Conservation (phyloP, 140 eudicot species). For the Flaveria floridana region DNA sequence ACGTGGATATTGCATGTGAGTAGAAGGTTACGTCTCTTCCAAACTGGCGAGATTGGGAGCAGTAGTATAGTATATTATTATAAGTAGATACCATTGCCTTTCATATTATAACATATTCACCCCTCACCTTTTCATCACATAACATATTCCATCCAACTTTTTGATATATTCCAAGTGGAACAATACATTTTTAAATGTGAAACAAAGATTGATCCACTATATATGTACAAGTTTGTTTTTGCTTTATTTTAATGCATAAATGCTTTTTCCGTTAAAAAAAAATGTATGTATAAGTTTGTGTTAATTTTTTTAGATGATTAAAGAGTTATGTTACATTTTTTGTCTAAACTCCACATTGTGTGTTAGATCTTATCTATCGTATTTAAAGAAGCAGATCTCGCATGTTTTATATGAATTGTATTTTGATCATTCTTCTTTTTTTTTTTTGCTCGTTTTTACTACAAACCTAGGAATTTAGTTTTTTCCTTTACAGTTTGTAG, state of each 20-base stretch:
- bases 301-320: not conserved
- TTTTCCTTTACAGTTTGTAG: not conserved
- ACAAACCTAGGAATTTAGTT: too few relatives aligned
- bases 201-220: not conserved
- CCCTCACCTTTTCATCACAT: conserved; percentile 25
- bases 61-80: conserved; percentile 22
- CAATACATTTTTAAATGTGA: not conserved
- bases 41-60: conserved; percentile 29
- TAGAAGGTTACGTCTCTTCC: conserved; percentile 48
- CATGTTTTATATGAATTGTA: not conserved
- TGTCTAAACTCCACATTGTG: not conserved
- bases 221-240: not conserved
- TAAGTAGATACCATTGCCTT: conserved; percentile 24
- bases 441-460: not conserved
- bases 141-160: conserved; percentile 27
- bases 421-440: not conserved
- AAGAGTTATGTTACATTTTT: not conserved
- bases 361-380: not conserved
- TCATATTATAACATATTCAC: conserved; percentile 33
- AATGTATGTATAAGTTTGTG: too few relatives aligned
- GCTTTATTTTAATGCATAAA: too few relatives aligned
- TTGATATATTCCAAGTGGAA: conserved; percentile 13
- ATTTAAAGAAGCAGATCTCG: too few relatives aligned
- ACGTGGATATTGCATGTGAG: conserved; percentile 61
- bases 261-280: too few relatives aligned